Evolutionary conservation across 495 filamentous ascomycete genomes (phyloP).

Genomic region (Talaromyces proteolyticus): DNA sequence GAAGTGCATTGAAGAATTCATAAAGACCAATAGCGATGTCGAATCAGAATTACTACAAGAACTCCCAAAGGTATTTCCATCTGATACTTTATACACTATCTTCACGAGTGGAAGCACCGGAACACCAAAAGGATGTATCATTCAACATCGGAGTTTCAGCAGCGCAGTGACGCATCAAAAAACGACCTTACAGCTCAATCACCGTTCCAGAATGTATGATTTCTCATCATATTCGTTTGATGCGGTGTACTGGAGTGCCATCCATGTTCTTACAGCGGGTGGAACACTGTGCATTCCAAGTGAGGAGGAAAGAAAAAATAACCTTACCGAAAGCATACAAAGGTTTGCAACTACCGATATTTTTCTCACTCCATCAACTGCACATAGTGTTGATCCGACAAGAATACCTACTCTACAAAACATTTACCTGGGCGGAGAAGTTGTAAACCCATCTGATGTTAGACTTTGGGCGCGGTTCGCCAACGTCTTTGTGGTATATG

Average conservation of each 20-base stretch:
- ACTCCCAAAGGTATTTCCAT: slow-evolving; percentile 18
- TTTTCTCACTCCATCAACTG: slow-evolving; percentile 1
- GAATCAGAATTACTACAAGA: too few relatives aligned
- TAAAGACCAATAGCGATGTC: too few relatives aligned
- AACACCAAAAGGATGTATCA: slow-evolving; percentile 63
- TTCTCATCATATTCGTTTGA: slow-evolving; percentile 5
- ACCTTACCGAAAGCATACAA: neutral
- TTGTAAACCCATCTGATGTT: slow-evolving; percentile 6
- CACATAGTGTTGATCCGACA: slow-evolving; percentile 21
- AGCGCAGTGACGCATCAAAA: neutral
- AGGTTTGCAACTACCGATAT: neutral
- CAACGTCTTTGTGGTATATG: slow-evolving; percentile 9
- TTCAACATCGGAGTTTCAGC: slow-evolving; percentile 42
- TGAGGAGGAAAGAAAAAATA: neutral
- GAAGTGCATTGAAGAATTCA: too few relatives aligned
- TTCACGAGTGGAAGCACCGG: slow-evolving; percentile 68
- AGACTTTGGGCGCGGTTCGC: neutral
- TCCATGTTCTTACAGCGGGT: neutral
- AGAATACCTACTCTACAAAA: slow-evolving; percentile 39
- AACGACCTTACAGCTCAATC: slow-evolving; percentile 5
- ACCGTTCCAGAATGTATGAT: neutral
- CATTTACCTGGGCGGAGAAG: slow-evolving; percentile 38
- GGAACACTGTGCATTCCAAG: neutral
- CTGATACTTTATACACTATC: slow-evolving; percentile 41
- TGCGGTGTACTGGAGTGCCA: neutral